phyloP scores from a whole-genome alignment of 768 basidiomycete genomes.

The Mycena epipterygia region DNA sequence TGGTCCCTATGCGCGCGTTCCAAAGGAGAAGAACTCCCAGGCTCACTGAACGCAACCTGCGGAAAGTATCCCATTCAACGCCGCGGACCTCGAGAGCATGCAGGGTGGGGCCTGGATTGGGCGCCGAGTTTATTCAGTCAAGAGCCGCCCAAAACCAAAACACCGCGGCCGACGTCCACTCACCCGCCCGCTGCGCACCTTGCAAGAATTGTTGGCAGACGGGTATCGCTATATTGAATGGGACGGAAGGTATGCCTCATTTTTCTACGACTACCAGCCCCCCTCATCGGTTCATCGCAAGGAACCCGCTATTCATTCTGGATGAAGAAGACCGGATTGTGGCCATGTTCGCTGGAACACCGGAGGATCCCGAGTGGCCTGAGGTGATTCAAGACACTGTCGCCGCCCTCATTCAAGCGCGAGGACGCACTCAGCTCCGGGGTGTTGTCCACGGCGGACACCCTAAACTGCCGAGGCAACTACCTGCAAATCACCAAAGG shows the following conservation, averaged over 20 bases:
- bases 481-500: too few species aligned
- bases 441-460: not conserved
- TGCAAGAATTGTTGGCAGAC: not conserved
- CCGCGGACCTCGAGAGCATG: too few species aligned
- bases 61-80: too few species aligned
- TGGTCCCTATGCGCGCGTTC: too few species aligned
- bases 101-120: too few species aligned
- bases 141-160: too few species aligned
- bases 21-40: too few species aligned
- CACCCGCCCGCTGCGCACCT: too few species aligned
- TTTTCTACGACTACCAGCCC: not conserved
- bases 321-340: not conserved
- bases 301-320: not conserved
- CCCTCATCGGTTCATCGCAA: not conserved
- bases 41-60: too few species aligned
- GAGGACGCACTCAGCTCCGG: not conserved
- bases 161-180: too few species aligned
- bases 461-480: too few species aligned
- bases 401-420: not conserved
- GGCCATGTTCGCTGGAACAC: not conserved
- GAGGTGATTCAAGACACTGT: not conserved
- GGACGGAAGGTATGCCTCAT: not conserved
- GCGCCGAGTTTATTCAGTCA: too few species aligned
- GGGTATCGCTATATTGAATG: not conserved
- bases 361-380: not conserved